Evolutionary conservation across 2,329 filamentous ascomycete genomes (phyloP), one percentile per base, ranked within the genome.

Genomic region (Xylaria sp.): DNA sequence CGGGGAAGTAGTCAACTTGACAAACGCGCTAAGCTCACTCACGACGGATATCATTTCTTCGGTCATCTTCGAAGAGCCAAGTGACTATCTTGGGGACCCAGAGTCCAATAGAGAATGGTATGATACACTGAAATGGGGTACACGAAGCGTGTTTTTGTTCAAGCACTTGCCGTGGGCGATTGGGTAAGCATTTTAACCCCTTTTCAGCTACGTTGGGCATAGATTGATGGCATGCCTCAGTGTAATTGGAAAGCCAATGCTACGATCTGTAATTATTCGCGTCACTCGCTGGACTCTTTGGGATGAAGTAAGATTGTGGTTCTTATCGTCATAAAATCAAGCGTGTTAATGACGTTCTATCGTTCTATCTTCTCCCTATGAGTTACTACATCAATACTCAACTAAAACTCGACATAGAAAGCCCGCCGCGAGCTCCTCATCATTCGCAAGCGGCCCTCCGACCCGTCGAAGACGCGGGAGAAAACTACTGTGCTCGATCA

Each of bases 41-140:
- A 64, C 62, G 41, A 64, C 62, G 9, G 54, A 58, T 46, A 41
- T 64, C 31, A 64, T 64, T 9, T 64, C 62, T 1, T 64, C 62
- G 3, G 25, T 58, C 23, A 64, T 64, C 20, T 64, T 64, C 13
- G 62, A 64, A 23, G 62, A 64, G 23, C 54, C 62, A 2, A 64
- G 62, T 33, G 62, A 64, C 51, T 64, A 64, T 25, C 62, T 64
- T 15, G 62, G 62, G 23, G 62, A 64, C 23, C 62, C 62, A n/a
- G 43, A 58, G 18, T 64, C 58, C 33, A 64, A 64, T 23, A 43
- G 33, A 20, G 62, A 64, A 20, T 64, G 62, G 62, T 64, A 58
- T 18, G 62, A 58, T 9, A 64, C 54, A 1, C 31, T 64, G 15
- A 64, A 64, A 64, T 15, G 43, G 43, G 62, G 62, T 13, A 58